phyloP scores from a whole-genome alignment of 2,329 filamentous ascomycete species.

The Aspergillus jensenii region DNA sequence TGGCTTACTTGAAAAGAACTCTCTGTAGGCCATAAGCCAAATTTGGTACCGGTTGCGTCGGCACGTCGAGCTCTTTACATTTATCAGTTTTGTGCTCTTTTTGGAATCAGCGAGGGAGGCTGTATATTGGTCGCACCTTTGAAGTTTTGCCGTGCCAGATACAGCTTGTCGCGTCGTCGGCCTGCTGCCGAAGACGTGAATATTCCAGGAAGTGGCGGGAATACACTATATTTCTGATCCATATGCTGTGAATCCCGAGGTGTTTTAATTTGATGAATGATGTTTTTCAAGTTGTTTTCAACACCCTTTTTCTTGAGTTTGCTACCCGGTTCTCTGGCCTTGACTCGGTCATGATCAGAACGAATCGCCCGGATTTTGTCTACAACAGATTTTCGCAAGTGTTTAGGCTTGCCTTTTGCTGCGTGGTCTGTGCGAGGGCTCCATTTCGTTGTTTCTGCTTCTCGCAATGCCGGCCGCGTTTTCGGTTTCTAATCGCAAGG shows the following conservation, averaged over 20 bases:
- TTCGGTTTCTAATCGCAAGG: not conserved
- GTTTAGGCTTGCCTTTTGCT: too few species aligned
- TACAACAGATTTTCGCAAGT: too few species aligned
- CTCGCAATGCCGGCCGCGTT: not conserved
- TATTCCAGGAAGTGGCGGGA: not conserved
- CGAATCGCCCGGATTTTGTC: too few species aligned
- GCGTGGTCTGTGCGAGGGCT: not conserved
- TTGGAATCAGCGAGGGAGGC: not conserved
- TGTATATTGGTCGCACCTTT: not conserved
- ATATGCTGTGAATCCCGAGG: not conserved
- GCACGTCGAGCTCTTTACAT: slow-evolving; percentile 38
- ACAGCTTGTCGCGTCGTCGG: not conserved
- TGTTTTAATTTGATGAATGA: not conserved
- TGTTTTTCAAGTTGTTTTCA: not conserved
- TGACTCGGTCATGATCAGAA: too few species aligned
- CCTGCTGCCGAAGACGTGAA: not conserved
- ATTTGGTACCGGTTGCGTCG: slow-evolving; percentile 57
- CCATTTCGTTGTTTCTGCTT: not conserved
- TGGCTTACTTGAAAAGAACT: slow-evolving; percentile 79
- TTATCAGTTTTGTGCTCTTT: not conserved
- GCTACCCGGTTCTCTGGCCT: not conserved
- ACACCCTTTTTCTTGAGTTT: not conserved
- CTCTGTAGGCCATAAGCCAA: slow-evolving; percentile 76
- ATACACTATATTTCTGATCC: not conserved
- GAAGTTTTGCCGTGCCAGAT: not conserved